These are phyloP conservation scores for Stephania japonica DNA, from an alignment of 164 flowering plant species.

Conservation along the genomic window DNA sequence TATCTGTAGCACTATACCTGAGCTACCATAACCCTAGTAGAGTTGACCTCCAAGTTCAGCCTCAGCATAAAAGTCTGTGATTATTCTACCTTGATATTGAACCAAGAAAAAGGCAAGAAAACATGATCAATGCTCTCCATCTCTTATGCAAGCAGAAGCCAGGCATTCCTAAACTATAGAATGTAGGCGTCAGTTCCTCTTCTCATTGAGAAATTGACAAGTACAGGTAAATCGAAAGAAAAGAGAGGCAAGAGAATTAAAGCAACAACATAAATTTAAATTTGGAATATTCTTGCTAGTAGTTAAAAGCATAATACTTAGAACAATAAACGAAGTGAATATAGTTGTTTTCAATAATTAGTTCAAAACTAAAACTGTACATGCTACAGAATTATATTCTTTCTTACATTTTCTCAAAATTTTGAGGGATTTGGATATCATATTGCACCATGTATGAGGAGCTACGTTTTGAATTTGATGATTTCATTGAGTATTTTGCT, in stretches of 20 bases:
- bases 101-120: not conserved
- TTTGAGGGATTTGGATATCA: constrained; percentile 53
- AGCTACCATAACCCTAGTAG: not conserved
- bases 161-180: not conserved
- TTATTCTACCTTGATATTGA: not conserved
- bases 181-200: not conserved
- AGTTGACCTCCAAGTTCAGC: not conserved
- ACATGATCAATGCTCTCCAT: not conserved
- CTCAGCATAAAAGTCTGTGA: not conserved
- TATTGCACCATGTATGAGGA: constrained; percentile 18
- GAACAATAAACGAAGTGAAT: not conserved
- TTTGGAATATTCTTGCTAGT: not conserved
- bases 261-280: not conserved
- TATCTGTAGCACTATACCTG: not conserved
- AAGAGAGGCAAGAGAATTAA: not conserved
- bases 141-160: not conserved
- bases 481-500: constrained; percentile 52
- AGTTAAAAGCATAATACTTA: too few species aligned
- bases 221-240: not conserved
- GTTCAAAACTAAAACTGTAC: not conserved
- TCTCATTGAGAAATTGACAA: not conserved
- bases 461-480: constrained; percentile 33
- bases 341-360: not conserved
- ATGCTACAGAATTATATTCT: not conserved
- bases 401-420: constrained; percentile 76